phyloP scores from a whole-genome alignment of 306 rosid genomes.

The Sicyos edulis region DNA sequence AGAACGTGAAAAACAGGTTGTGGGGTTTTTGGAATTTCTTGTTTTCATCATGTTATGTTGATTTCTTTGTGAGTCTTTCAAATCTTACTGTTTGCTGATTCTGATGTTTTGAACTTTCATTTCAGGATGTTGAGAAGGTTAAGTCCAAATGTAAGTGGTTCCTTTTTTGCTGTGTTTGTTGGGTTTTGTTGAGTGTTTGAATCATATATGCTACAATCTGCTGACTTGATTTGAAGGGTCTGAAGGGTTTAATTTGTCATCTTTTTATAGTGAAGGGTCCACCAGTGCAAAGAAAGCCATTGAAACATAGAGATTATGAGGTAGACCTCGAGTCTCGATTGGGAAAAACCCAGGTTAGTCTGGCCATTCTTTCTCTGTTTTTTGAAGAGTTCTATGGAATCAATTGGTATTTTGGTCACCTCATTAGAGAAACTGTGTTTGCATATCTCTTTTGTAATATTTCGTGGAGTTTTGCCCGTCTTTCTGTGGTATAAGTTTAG shows the following conservation, averaged over 20 bases:
- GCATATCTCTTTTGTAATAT: neutral
- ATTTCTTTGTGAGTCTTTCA: too few relatives aligned
- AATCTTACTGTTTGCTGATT: too few relatives aligned
- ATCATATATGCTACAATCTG: neutral
- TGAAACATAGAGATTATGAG: slow-evolving; percentile 94
- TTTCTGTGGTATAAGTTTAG: neutral
- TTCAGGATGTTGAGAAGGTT: slow-evolving; percentile 28
- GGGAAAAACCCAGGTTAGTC: slow-evolving; percentile 84
- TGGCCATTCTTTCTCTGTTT: neutral
- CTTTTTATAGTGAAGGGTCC: slow-evolving; percentile 65
- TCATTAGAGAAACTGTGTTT: neutral
- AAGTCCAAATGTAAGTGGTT: slow-evolving; percentile 56
- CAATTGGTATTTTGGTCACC: neutral
- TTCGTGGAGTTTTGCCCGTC: neutral
- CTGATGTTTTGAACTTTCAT: slow-evolving; percentile 1
- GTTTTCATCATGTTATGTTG: neutral
- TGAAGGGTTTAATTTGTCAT: neutral
- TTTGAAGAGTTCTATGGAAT: neutral
- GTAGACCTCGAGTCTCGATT: slow-evolving; percentile 91
- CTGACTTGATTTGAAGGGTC: neutral
- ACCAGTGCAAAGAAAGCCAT: slow-evolving; percentile 78
- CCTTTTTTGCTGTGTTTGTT: neutral
- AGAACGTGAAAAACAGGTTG: slow-evolving; percentile 80
- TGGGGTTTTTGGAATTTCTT: slow-evolving; percentile 10
- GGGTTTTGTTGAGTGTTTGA: neutral